A percentile compares a stretch with the other conserved stretches of the same genome.
Conservation (phyloP, 805 yeast species). For the Jamesozyma hellenica region DNA sequence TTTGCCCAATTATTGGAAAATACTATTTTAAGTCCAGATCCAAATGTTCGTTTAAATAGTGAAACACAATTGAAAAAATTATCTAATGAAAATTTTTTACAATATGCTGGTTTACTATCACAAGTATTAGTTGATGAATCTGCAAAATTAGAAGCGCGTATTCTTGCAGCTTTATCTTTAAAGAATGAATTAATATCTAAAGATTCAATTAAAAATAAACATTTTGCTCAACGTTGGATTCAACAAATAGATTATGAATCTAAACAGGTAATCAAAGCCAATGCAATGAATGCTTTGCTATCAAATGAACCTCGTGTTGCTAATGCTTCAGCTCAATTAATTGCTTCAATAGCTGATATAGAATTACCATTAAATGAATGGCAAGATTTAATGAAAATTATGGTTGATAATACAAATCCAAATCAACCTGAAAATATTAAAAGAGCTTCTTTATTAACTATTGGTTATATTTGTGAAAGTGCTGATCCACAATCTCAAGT, state of each 20-base stretch:
- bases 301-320: slow-evolving; percentile 68
- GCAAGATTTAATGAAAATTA: slow-evolving; percentile 74
- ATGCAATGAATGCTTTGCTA: slow-evolving; percentile 52
- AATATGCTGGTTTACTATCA: slow-evolving; percentile 60
- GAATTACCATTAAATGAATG: slow-evolving; percentile 84
- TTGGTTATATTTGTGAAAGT: slow-evolving; percentile 93
- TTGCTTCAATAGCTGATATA: slow-evolving; percentile 93
- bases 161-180: slow-evolving; percentile 79
- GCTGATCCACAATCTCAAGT: slow-evolving; percentile 71
- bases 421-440: slow-evolving; percentile 72
- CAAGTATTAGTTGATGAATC: slow-evolving; percentile 58
- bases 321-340: slow-evolving; percentile 81
- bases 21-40: slow-evolving; percentile 64
- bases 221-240: slow-evolving; percentile 68
- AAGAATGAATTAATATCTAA: slow-evolving; percentile 85
- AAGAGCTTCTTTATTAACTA: slow-evolving; percentile 75
- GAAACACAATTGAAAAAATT: slow-evolving; percentile 65
- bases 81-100: slow-evolving; percentile 66
- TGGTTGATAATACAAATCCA: slow-evolving; percentile 77
- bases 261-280: slow-evolving; percentile 56
- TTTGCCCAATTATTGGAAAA: slow-evolving; percentile 65
- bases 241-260: slow-evolving; percentile 39
- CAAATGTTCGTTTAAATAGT: slow-evolving; percentile 60
- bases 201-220: slow-evolving; percentile 47
- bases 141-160: slow-evolving; percentile 69